These are phyloP conservation scores for Colletotrichum filicis DNA, from an alignment of 2,329 filamentous ascomycete species.

Conservation along the genomic window DNA sequence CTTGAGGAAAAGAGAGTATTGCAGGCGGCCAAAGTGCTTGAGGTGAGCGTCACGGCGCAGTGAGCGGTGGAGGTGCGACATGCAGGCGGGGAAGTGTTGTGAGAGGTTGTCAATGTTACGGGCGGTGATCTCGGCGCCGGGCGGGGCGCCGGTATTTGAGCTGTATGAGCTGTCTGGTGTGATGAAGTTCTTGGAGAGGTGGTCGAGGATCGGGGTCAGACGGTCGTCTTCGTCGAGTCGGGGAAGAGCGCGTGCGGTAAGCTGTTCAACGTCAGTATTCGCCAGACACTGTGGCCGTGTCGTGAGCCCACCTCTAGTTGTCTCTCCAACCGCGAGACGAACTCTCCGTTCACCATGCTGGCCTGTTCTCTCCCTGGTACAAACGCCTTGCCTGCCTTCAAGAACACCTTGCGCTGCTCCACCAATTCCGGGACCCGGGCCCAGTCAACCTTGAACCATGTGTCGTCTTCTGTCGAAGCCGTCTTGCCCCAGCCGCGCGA, in stretches of 20 bases:
- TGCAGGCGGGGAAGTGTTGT: slow-evolving; percentile 89
- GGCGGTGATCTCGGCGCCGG: slow-evolving; percentile 80
- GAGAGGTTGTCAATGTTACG: slow-evolving; percentile 83
- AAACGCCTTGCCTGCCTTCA: slow-evolving; percentile 87
- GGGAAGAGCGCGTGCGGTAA: slow-evolving; percentile 90
- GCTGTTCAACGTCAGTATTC: slow-evolving; percentile 53
- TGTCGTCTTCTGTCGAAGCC: slow-evolving; percentile 75
- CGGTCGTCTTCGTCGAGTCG: slow-evolving; percentile 97
- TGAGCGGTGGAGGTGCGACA: slow-evolving; percentile 89
- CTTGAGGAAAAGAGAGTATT: slow-evolving; percentile 97
- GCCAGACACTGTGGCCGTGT: not conserved
- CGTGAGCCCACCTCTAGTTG: slow-evolving; percentile 69
- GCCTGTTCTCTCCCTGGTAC: slow-evolving; percentile 89
- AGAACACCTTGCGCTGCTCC: slow-evolving; percentile 79
- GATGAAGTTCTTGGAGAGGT: slow-evolving; percentile 96
- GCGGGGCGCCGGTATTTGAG: slow-evolving; percentile 70
- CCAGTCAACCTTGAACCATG: slow-evolving; percentile 98
- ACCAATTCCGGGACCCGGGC: slow-evolving; percentile 91
- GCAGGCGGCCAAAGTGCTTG: slow-evolving; percentile 91
- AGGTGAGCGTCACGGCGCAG: slow-evolving; percentile 89
- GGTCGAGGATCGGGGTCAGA: slow-evolving; percentile 72
- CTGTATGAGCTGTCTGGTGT: slow-evolving; percentile 87
- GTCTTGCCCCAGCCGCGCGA: slow-evolving; percentile 51
- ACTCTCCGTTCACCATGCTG: slow-evolving; percentile 91
- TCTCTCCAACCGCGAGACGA: slow-evolving; percentile 80